Base-by-base conservation (phyloP, 345 rosid genomes). In the Excoecaria agallocha region DNA sequence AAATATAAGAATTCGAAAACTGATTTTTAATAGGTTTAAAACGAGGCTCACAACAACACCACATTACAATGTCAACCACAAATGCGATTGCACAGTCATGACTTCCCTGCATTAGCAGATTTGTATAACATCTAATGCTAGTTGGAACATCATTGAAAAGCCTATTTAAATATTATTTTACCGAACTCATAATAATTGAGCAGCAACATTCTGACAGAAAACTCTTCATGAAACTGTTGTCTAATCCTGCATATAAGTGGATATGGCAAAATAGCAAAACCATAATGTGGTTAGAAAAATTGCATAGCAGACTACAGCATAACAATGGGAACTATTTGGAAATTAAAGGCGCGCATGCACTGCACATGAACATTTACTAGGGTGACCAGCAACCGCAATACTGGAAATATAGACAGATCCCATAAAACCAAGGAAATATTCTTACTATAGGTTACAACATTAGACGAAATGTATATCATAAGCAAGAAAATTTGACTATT, bases 191-290 rank as follows among this genome's bases (percentile, higher is more conserved):
- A 62, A 13, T 9, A 73, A 15, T 30, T 63, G 35, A 64, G 45
- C 52, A 73, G 24, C 69, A 51, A 54, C 60, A n/a, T 43, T 19
- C 15, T 38, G 51, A 57, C 20, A 49, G 57, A 59, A 8, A 22
- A 43, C 69, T 41, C 45, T 55, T 52, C 62, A 43, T 38, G 13
- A 58, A 20, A 8, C 16, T 15, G 62, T 57, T 63, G 30, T 51
- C 20, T 64, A 73, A 17, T 73, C 76, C 76, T 73, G 76, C 61
- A 73, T 12, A 51, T 15, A 7, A 39, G 38, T 22, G 15, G 38
- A 52, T 15, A 30, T 8, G 35, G 46, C 19, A 50, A 5, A 16
- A 39, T 0, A 41, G 19, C 6, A 55, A 51, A 35, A 30, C 22
- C 25, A 50, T 3, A 0, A 49, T 25, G 20, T 50, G n/a, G 48